phyloP scores from a whole-genome alignment of 768 basidiomycete species.

The Suillus clintonianus region DNA sequence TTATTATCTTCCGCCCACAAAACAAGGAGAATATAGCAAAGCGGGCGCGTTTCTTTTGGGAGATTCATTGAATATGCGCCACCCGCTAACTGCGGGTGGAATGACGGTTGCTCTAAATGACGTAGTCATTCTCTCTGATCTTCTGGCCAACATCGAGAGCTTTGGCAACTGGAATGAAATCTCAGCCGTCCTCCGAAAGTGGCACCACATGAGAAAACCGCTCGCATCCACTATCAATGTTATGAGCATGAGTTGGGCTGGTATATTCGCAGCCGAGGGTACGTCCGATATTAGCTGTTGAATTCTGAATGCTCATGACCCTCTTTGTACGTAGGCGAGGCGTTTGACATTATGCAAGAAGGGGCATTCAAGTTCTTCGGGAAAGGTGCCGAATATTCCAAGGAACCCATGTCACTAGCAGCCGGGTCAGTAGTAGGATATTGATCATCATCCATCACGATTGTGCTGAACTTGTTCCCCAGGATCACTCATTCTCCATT shows the following conservation, averaged over 20 bases:
- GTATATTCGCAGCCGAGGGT: slow-evolving; percentile 89
- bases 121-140: slow-evolving; percentile 63
- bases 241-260: slow-evolving; percentile 84
- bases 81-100: slow-evolving; percentile 91
- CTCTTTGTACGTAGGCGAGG: neutral
- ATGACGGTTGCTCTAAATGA: slow-evolving; percentile 93
- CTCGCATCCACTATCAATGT: slow-evolving; percentile 83
- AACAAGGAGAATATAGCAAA: slow-evolving; percentile 53
- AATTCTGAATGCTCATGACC: neutral
- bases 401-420: neutral
- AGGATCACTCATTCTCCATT: neutral
- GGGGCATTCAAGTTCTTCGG: neutral
- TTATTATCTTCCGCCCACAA: slow-evolving; percentile 77
- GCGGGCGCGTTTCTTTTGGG: slow-evolving; percentile 79
- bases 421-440: neutral
- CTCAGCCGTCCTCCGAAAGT: slow-evolving; percentile 52
- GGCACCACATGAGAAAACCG: slow-evolving; percentile 84
- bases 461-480: neutral
- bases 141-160: slow-evolving; percentile 48
- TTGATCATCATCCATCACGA: neutral
- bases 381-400: neutral
- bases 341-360: neutral
- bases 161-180: slow-evolving; percentile 49
- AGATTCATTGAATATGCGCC: slow-evolving; percentile 95
- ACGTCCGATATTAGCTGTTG: slow-evolving; percentile 25